Base-by-base conservation (phyloP, 2,329 filamentous ascomycete genomes). In the Neophaeococcomyces mojaviensis region DNA sequence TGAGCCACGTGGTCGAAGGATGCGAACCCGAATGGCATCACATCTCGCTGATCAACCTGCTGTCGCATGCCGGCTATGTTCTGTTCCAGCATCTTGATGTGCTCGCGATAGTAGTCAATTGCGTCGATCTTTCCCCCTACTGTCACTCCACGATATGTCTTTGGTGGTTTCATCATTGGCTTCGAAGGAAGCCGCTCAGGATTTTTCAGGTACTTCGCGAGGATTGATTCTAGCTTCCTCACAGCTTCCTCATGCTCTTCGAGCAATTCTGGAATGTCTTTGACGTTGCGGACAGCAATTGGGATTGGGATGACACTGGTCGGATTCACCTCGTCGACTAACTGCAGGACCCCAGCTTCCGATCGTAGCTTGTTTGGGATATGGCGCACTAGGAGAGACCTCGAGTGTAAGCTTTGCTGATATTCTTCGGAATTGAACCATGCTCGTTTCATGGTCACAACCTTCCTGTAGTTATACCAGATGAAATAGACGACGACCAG, bases 1-100 rank as follows among this genome's bases (percentile, higher is more conserved):
- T 94, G 86, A 48, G 82, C 76, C 46, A 98, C 94, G 34, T 82
- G 83, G 34, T 90, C 81, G 68, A 92, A 98, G 58, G 88, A 96
- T 7, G 90, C 89, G 62, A 98, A 98, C 0, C 92, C 92, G 60
- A 89, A 98, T 0, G 87, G 76, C 76, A 94, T 84, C 13, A 89
- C 84, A 61, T 90, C 87, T 40, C 89, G 81, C 63, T 83, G 88
- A 65, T 97, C 90, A 6, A 98, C 81, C 1, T 81, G 81, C 32
- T 80, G 76, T 10, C 92, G 81, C 1, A 89, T 84, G 52, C 92
- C 81, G 60, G 85, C 87, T 65, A 98, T 88, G 60, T 94, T 79
- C 9, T 80, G 65, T 62, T 97, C 90, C 30, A 98, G 74, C 39
- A 82, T 76, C 55, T 81, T 81, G 60, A 98, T 96, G 15, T 89